Conservation (phyloP, 2,329 filamentous ascomycete genomes). For the Cercospora janseana region DNA sequence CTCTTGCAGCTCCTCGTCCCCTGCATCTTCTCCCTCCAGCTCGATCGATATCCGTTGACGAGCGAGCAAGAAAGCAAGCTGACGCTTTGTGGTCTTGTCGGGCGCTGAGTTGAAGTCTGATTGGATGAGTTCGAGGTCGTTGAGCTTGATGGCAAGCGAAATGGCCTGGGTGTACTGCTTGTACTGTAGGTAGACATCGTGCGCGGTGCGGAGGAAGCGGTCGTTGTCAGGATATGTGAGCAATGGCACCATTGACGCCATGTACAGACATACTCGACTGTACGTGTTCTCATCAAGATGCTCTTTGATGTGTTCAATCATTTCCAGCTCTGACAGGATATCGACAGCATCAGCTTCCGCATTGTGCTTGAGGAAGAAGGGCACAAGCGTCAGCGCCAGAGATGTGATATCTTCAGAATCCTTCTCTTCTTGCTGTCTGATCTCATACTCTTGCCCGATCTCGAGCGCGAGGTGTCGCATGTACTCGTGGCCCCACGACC, state of each 20-base stretch:
- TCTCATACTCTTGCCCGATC: constrained; percentile 90
- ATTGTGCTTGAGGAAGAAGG: constrained; percentile 94
- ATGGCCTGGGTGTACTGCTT: constrained; percentile 92
- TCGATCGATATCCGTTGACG: constrained; percentile 86
- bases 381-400: constrained; percentile 79
- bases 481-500: constrained; percentile 98
- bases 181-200: constrained; percentile 90
- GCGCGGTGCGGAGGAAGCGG: constrained; percentile 86
- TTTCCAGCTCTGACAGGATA: constrained; percentile 93
- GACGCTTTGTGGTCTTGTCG: constrained; percentile 82
- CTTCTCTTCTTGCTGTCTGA: constrained; percentile 81
- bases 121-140: constrained; percentile 75
- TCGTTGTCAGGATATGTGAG: constrained; percentile 98
- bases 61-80: constrained; percentile 89
- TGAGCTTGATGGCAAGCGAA: constrained; percentile 87
- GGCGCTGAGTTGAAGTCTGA: constrained; percentile 75
- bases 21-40: constrained; percentile 61
- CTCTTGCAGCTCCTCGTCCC: constrained; percentile 73
- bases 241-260: constrained; percentile 98
- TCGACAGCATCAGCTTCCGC: constrained; percentile 98
- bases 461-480: constrained; percentile 92
- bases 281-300: constrained; percentile 95
- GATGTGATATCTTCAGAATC: constrained; percentile 80
- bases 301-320: constrained; percentile 85
- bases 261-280: constrained; percentile 88